phyloP scores from a whole-genome alignment of 2,329 filamentous ascomycete species.

The Myriangium duriaei region DNA sequence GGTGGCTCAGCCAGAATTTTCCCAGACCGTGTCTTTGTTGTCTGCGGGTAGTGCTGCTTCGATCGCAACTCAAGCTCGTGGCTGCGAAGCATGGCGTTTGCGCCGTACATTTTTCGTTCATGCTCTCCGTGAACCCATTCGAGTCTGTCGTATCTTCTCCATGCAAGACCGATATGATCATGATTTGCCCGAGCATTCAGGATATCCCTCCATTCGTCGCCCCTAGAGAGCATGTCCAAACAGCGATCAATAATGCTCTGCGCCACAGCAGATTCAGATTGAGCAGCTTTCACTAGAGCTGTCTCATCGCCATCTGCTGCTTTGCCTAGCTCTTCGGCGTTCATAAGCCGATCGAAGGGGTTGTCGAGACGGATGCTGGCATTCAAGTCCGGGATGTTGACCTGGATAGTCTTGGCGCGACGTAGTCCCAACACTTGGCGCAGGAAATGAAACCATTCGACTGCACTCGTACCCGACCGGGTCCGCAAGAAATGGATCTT shows the following conservation, averaged over 20 bases:
- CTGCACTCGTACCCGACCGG: conserved; percentile 46
- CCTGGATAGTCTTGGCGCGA: conserved; percentile 42
- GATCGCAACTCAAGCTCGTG: conserved; percentile 55
- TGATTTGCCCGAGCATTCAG: conserved; percentile 45
- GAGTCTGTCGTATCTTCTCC: conserved; percentile 56
- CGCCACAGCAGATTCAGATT: conserved; percentile 44
- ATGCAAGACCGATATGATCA: conserved; percentile 51
- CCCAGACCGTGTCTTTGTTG: conserved; percentile 26
- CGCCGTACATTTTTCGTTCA: conserved; percentile 56
- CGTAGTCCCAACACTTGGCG: conserved; percentile 47
- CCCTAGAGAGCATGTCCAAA: conserved; percentile 44
- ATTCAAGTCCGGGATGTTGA: conserved; percentile 51
- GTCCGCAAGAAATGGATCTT: conserved; percentile 51
- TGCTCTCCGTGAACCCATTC: conserved; percentile 56
- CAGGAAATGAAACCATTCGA: conserved; percentile 59
- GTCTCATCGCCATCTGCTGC: conserved; percentile 35
- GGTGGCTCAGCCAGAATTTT: conserved; percentile 44
- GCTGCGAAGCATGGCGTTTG: conserved; percentile 53
- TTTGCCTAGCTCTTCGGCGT: conserved; percentile 28
- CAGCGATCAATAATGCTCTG: conserved; percentile 44
- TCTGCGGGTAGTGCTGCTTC: conserved; percentile 51
- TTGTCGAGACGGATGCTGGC: conserved; percentile 46
- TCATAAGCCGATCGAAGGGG: conserved; percentile 44
- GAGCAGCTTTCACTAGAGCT: conserved; percentile 31
- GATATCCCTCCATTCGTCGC: conserved; percentile 47